Evolutionary conservation across 108 stramenopile species (phyloP).

Genomic region (Chaetoceros muelleri): DNA sequence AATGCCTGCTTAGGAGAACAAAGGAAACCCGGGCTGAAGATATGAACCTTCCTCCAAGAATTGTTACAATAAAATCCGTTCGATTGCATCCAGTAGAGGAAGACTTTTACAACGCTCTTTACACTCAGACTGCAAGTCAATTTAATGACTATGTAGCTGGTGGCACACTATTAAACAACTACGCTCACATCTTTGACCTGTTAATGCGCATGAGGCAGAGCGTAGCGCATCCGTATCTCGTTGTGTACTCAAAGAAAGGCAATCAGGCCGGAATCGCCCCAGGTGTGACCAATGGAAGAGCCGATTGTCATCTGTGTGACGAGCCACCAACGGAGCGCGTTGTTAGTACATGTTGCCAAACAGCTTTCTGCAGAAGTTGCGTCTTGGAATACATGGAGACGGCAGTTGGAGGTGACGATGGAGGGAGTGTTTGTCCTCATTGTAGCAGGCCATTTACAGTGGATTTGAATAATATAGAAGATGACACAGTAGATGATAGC

Average conservation of each 20-base stretch:
- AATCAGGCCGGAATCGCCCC: constrained; percentile 9
- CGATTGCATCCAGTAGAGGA: constrained; percentile 85
- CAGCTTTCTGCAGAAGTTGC: constrained; percentile 70
- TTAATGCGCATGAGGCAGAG: constrained; percentile 95
- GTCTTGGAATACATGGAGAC: constrained; percentile 72
- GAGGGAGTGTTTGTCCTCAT: constrained; percentile 48
- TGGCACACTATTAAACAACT: constrained; percentile 97
- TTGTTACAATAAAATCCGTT: constrained; percentile 74
- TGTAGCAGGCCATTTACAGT: constrained; percentile 71
- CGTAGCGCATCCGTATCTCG: constrained; percentile 97
- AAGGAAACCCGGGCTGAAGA: constrained; percentile 91
- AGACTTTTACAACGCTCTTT: constrained; percentile 97
- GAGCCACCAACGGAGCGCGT: constrained; percentile 73
- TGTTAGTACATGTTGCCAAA: constrained; percentile 60
- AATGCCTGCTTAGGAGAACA: constrained; percentile 90
- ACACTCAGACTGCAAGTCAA: constrained; percentile 89
- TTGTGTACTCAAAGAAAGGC: constrained; percentile 42
- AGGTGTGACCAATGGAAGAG: constrained; percentile 51
- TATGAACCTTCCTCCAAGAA: constrained; percentile 88
- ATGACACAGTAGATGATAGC: constrained; percentile 50
- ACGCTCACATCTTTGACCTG: constrained; percentile 95
- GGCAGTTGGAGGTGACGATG: constrained; percentile 22
- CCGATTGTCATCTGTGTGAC: constrained; percentile 70
- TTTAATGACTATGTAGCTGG: constrained; percentile 90
- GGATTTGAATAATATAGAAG: constrained; percentile 56